Base-by-base conservation (phyloP, 352 stramenopile genomes). In the Aphanomyces stellatus region DNA sequence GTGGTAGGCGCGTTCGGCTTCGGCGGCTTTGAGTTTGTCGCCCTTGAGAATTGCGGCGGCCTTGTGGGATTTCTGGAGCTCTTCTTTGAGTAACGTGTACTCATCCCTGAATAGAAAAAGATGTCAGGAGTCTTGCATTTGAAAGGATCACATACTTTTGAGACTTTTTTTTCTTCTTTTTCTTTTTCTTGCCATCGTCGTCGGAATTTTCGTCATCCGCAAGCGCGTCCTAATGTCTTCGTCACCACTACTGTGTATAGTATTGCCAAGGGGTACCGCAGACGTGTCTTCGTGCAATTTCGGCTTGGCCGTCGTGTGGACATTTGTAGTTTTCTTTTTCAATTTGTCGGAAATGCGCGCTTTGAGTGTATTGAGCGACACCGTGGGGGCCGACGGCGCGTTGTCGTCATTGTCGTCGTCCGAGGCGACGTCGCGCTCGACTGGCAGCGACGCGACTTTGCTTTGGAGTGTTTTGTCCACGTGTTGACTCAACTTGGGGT, bases 1-100 rank as follows among this genome's bases (percentile, higher is more conserved):
- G 48, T 87, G 74, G 28, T 76, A 79, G 2, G 81, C 76, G 30
- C 81, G 76, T 3, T 77, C 79, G 11, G 75, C 71, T 4, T 91
- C 77, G 51, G 79, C 72, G 28, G 84, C 77, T 24, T 83, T 80
- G 2, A 81, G 75, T 65, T 88, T 84, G 24, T 79, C 70, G 1
- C 80, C 80, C 64, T 88, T 76, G 13, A 87, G 65, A 31, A 90
- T 49, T 4, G 75, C 66, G 34, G 75, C 78, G 1, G 84, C 79
- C 53, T 91, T 90, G 48, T 82, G 83, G 13, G 74, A 77, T 17
- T 77, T 72, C 27, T 83, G 80, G 11, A 93, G 72, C 59, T 91
- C 80, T 25, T 91, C 76, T 4, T 81, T 80, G 49, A 93, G 53
- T 25, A 79, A 75, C 25, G 69, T 77, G 71, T 91, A 91, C 64